phyloP scores from a whole-genome alignment of 2,329 filamentous ascomycete genomes.

The Curvularia hawaiiensis region DNA sequence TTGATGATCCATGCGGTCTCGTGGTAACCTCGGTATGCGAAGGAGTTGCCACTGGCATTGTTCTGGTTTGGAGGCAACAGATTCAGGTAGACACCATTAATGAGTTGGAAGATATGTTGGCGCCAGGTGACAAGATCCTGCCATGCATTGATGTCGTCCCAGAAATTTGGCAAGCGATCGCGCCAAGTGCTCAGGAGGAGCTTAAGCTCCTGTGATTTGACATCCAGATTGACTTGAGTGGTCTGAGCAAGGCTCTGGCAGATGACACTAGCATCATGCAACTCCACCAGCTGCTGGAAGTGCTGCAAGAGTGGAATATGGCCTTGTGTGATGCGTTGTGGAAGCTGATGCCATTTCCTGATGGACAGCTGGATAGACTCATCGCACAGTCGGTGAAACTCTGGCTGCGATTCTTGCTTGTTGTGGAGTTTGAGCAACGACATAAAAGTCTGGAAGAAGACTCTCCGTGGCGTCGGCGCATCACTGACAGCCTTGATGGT shows the following conservation, averaged over 20 bases:
- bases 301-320: slow-evolving; percentile 95
- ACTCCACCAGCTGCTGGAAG: slow-evolving; percentile 96
- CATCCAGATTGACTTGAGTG: slow-evolving; percentile 82
- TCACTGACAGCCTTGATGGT: slow-evolving; percentile 98
- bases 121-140: slow-evolving; percentile 99
- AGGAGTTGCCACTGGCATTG: slow-evolving; percentile 87
- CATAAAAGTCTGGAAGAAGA: slow-evolving; percentile 99
- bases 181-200: slow-evolving; percentile 92
- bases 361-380: slow-evolving; percentile 98
- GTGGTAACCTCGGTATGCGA: slow-evolving; percentile 95
- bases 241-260: slow-evolving; percentile 88
- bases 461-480: slow-evolving; percentile 87
- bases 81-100: slow-evolving; percentile 90
- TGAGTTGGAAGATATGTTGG: slow-evolving; percentile 97
- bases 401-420: slow-evolving; percentile 77
- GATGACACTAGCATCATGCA: slow-evolving; percentile 97
- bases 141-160: slow-evolving; percentile 99
- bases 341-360: slow-evolving; percentile 98
- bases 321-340: slow-evolving; percentile 87
- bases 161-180: slow-evolving; percentile 93
- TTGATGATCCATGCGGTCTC: slow-evolving; percentile 99
- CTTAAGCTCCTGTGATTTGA: slow-evolving; percentile 95
- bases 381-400: slow-evolving; percentile 90
- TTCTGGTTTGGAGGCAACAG: slow-evolving; percentile 76
- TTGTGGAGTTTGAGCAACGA: slow-evolving; percentile 91